These are phyloP conservation scores for Claviceps fusiformis DNA, from an alignment of 2,329 filamentous ascomycete species.

Conservation along the genomic window DNA sequence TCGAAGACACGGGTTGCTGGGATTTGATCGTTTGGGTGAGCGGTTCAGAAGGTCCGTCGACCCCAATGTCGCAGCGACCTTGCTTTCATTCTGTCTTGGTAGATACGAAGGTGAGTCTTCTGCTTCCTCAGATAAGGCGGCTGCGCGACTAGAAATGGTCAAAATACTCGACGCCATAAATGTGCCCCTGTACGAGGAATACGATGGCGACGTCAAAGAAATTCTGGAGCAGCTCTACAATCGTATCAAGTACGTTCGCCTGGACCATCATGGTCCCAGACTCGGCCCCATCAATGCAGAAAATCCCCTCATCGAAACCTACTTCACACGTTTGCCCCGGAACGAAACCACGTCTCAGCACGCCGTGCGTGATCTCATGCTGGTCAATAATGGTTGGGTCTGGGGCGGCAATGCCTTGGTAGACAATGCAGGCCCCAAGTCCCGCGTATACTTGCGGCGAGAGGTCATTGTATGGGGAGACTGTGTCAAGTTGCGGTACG, in stretches of 20 bases:
- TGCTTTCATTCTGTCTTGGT: slow-evolving; percentile 34
- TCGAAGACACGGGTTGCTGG: slow-evolving; percentile 53
- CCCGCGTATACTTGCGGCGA: slow-evolving; percentile 83
- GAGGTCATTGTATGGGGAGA: slow-evolving; percentile 98
- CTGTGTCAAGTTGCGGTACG: slow-evolving; percentile 93
- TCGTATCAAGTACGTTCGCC: slow-evolving; percentile 81
- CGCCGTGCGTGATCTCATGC: slow-evolving; percentile 58
- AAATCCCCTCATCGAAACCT: slow-evolving; percentile 79
- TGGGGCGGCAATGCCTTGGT: slow-evolving; percentile 93
- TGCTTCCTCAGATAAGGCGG: slow-evolving; percentile 32
- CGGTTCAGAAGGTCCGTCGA: slow-evolving; percentile 62
- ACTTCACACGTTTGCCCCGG: slow-evolving; percentile 78
- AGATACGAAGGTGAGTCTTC: slow-evolving; percentile 40
- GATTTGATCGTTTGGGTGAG: slow-evolving; percentile 63
- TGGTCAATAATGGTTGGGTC: slow-evolving; percentile 97
- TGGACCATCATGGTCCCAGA: slow-evolving; percentile 87
- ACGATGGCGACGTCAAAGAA: slow-evolving; percentile 67
- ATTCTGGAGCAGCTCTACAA: slow-evolving; percentile 89
- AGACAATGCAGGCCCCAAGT: slow-evolving; percentile 83
- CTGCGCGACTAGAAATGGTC: slow-evolving; percentile 40
- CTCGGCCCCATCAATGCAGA: slow-evolving; percentile 62
- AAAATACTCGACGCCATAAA: slow-evolving; percentile 73
- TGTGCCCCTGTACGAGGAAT: slow-evolving; percentile 80
- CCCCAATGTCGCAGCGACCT: slow-evolving; percentile 52
- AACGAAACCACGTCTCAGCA: slow-evolving; percentile 70